phyloP scores from a whole-genome alignment of 73 alveolate genomes.

The Diophrys appendiculata region DNA sequence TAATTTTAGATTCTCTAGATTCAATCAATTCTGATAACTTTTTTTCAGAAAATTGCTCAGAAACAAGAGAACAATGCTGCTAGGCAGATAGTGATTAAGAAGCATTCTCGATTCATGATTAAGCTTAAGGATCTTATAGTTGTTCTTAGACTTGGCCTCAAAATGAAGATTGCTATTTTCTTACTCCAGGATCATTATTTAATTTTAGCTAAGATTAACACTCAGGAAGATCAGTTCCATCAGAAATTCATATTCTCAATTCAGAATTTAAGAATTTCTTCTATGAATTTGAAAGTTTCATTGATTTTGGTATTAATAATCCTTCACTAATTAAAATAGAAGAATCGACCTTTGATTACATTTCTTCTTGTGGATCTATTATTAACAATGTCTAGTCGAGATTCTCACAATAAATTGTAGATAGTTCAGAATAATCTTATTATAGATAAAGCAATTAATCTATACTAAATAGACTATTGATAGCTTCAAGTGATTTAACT shows the following conservation, averaged over 20 bases:
- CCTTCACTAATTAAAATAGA: too few species aligned
- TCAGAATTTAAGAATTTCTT: neutral
- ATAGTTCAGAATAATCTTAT: too few species aligned
- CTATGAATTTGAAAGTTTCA: neutral
- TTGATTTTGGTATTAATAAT: neutral
- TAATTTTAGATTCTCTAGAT: neutral
- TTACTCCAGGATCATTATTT: neutral
- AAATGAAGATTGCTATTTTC: neutral
- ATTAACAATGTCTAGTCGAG: neutral
- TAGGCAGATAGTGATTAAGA: neutral
- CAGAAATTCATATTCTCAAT: neutral
- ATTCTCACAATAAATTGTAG: too few species aligned
- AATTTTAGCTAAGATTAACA: too few species aligned
- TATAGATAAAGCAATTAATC: too few species aligned
- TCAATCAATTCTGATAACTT: too few species aligned
- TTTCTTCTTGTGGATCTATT: neutral
- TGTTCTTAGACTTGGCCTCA: neutral
- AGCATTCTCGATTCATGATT: neutral
- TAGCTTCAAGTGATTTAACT: too few species aligned
- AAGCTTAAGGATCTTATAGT: neutral
- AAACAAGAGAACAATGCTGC: neutral
- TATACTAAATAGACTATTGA: too few species aligned
- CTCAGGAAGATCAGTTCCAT: too few species aligned
- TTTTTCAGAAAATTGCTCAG: neutral
- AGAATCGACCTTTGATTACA: neutral